Evolutionary conservation across 805 yeast species (phyloP), one percentile per base, ranked within the genome.

Genomic region (Lipomyces mesembrius): DNA sequence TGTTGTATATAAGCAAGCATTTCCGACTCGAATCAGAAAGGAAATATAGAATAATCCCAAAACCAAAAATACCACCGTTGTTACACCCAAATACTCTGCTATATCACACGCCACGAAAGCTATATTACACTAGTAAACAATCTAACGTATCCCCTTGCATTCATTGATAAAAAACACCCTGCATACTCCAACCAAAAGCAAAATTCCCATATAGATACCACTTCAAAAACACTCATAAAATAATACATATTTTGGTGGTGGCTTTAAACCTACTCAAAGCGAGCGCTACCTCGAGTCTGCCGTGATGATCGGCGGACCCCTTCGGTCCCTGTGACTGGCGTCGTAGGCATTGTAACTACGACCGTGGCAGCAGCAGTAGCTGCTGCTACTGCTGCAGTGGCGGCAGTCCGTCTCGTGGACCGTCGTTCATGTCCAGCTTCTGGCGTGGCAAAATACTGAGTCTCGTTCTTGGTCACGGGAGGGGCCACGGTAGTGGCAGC

Each of bases 241-340:
- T 43, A 43, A 6, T 43, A 43, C 49, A 37, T 37, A 37, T 37
- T 37, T 12, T 37, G 3, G 17, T 4, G 43, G 20, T 17, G 49
- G 20, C 49, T 17, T 6, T 5, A 43, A n/a, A 17, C 25, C 49
- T 43, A n/a, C 14, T 58, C 61, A 58, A 58, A 58, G 7, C 61
- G 61, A 20, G 61, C 61, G 32, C 60, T 43, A 5, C 27, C 20
- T 8, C 61, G 34, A 12, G 61, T 58, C 34, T 58, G 61, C 35
- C 61, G 35, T 8, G 59, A 58, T 29, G 61, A 58, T 20, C 61
- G 59, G 14, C 61, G 59, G 39, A 58, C 55, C 2, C 35, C 55
- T 8, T 49, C 55, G 20, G 22, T 43, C 56, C 12, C 8, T 34
- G 55, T 22, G 12, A 32, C 39, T 12, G 43, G 59, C 37, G 20